phyloP scores from a whole-genome alignment of 805 yeast species.

The Danielia reshetovae region DNA sequence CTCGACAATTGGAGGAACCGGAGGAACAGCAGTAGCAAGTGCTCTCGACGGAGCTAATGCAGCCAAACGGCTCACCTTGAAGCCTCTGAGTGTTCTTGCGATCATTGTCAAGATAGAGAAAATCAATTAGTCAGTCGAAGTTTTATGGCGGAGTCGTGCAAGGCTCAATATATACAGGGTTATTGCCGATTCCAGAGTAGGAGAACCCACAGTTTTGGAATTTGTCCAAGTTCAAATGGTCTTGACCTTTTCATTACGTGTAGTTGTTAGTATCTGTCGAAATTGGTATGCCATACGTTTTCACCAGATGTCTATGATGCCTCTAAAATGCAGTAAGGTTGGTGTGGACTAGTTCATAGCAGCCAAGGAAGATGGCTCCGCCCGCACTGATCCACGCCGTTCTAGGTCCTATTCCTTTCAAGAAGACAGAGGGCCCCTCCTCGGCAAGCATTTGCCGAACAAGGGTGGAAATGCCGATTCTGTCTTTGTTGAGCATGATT shows the following conservation, averaged over 20 bases:
- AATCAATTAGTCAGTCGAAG: too few relatives aligned
- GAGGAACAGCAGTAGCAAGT: slow-evolving; percentile 3
- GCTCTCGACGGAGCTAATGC: background rate
- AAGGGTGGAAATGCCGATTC: slow-evolving; percentile 44
- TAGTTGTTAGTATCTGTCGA: too few relatives aligned
- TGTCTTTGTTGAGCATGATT: slow-evolving; percentile 66
- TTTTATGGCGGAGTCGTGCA: too few relatives aligned
- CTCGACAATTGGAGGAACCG: slow-evolving; percentile 24
- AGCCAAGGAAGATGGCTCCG: slow-evolving; percentile 95
- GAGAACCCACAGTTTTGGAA: too few relatives aligned
- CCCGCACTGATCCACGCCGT: slow-evolving; percentile 98
- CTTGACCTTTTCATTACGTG: too few relatives aligned
- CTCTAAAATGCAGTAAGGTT: too few relatives aligned
- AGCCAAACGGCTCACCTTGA: background rate
- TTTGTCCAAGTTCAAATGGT: too few relatives aligned
- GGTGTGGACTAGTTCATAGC: slow-evolving; percentile 69
- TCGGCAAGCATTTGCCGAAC: slow-evolving; percentile 54
- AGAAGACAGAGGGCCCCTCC: slow-evolving; percentile 73
- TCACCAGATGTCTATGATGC: too few relatives aligned
- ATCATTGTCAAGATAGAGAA: background rate
- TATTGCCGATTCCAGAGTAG: too few relatives aligned
- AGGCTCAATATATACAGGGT: too few relatives aligned
- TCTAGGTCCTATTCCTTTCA: slow-evolving; percentile 89
- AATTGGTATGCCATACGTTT: too few relatives aligned
- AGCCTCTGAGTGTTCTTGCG: background rate